These are phyloP conservation scores for Digitaria exilis DNA, from an alignment of 202 grass and related monocot genomes.

Conservation along the genomic window DNA sequence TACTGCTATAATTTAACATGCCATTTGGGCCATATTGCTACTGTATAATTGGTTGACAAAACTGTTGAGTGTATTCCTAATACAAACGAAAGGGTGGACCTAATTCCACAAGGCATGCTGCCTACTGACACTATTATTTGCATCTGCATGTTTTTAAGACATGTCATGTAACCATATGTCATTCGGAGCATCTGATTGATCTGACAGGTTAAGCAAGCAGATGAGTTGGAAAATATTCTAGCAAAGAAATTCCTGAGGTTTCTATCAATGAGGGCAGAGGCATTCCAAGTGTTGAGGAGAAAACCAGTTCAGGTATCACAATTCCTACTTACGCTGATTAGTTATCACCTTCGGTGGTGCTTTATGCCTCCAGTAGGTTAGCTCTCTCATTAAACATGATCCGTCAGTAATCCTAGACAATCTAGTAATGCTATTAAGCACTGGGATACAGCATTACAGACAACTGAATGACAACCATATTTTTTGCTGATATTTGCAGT, in stretches of 20 bases:
- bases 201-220: constrained; percentile 88
- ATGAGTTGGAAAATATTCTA: constrained; percentile 98
- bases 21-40: not conserved
- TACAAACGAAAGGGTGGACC: not conserved
- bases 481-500: not conserved
- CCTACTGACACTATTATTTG: not conserved
- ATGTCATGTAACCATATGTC: no score
- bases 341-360: not conserved
- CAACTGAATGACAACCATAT: not conserved
- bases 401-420: not conserved
- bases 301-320: constrained; percentile 88
- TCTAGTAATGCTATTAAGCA: not conserved
- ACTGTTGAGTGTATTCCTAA: not conserved
- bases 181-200: constrained; percentile 21
- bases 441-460: not conserved
- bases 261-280: constrained; percentile 95
- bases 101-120: not conserved
- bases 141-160: not conserved
- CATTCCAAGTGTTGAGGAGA: constrained; percentile 96
- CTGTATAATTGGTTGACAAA: not conserved
- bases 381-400: not conserved
- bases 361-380: not conserved
- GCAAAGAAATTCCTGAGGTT: constrained; percentile 96
- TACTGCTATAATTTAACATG: not conserved
- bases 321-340: not conserved